A percentile compares a stretch with the other conserved stretches of the same genome.
These are phyloP conservation scores for Verbena officinalis DNA, from an alignment of 257 asterid genomes.

Conservation along the genomic window DNA sequence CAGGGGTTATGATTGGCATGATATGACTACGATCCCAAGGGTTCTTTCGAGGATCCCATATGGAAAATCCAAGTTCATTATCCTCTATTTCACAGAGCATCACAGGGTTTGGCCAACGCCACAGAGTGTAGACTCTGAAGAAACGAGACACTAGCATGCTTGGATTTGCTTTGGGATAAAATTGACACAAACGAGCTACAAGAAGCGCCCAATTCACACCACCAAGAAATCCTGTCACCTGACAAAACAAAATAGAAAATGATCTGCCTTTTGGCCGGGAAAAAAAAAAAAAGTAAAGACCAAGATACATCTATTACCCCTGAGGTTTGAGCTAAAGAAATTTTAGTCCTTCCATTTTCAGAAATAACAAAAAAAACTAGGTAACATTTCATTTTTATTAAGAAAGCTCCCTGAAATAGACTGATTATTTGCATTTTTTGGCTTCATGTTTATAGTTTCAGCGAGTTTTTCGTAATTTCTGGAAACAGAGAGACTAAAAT, in stretches of 20 bases:
- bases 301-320: too few relatives aligned
- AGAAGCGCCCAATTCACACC: slow-evolving; percentile 98
- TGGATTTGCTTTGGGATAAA: slow-evolving; percentile 91
- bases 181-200: slow-evolving; percentile 92
- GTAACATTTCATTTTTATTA: too few relatives aligned
- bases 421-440: too few relatives aligned
- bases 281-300: too few relatives aligned
- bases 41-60: slow-evolving; percentile 95
- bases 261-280: too few relatives aligned
- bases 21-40: slow-evolving; percentile 86
- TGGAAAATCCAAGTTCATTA: slow-evolving; percentile 79
- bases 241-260: slow-evolving; percentile 17
- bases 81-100: slow-evolving; percentile 92
- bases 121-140: slow-evolving; percentile 80
- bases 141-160: slow-evolving; percentile 96
- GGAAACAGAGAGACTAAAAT: too few relatives aligned
- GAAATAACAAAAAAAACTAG: too few relatives aligned
- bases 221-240: slow-evolving; percentile 99
- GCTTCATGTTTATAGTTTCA: too few relatives aligned
- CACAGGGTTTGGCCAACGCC: slow-evolving; percentile 99
- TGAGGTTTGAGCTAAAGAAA: too few relatives aligned
- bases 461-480: too few relatives aligned
- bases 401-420: too few relatives aligned
- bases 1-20: slow-evolving; percentile 99
- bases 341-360: too few relatives aligned